Base-by-base conservation (phyloP, 2,329 filamentous ascomycete genomes). In the Lizonia empirigonia region DNA sequence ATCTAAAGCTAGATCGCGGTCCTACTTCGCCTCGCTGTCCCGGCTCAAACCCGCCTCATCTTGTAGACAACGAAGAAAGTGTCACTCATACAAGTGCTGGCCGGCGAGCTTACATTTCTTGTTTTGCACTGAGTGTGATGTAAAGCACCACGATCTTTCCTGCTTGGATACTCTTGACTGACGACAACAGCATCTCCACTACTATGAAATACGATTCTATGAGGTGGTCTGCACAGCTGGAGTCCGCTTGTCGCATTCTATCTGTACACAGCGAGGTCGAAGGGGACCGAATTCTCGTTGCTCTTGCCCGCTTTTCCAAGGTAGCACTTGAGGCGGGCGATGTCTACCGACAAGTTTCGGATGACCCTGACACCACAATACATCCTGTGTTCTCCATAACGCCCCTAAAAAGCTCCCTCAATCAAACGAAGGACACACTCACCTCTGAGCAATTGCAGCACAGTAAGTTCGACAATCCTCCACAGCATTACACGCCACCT, bases 161-260 rank as follows among this genome's bases (percentile, higher is more conserved):
- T 3, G 16, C 9, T 18, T 8, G 3, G 5, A 15, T 8, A 13
- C 7, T 12, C 6, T 18, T 15, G 22, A n/a, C 26, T 41, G 20
- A 40, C 19, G 15, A 13, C 27, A 64, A 46, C 37, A 64, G 65
- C 4, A 60, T 68, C 3, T 59, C 63, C 4, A 50, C 42, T 2
- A 50, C 44, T 5, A 44, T 56, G 44, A 41, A 51, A 5, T 45
- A 77, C 40, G 82, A 85, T 44, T 61, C 76, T 2, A 71, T 86
- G 39, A 75, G 73, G 2, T 88, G 84, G 84, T 85, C 79, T 0
- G 58, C 78, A 1, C 78, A 84, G 42, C 79, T 87, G 74, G 82
- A 85, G 23, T 82, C 85, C 27, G 82, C 78, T 27, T 70, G 86
- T 1, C 30, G 33, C 3, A 44, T 35, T 7, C 20, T 48, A 13